Evolutionary conservation across 2,329 filamentous ascomycete species (phyloP), one percentile per base, ranked within the genome.

Genomic region (Rhinocladiella mackenziei): DNA sequence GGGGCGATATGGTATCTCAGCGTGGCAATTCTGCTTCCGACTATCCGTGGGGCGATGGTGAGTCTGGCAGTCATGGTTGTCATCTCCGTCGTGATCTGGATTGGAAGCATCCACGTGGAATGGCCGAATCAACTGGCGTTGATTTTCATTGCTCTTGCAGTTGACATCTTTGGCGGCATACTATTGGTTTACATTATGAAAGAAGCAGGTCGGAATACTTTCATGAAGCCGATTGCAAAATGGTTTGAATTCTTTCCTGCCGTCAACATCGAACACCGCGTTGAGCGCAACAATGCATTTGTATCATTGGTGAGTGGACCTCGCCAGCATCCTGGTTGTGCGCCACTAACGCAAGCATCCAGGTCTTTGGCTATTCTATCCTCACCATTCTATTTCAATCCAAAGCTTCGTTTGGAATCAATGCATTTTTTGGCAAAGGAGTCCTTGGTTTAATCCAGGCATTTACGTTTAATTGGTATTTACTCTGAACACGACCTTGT

Each of bases 211-310:
- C 37, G 28, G 14, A 19, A 17, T 8, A 29, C 11, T 18, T n/a
- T 35, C 17, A 38, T 42, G n/a, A 46, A 39, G 14, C 6, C 19
- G 3, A 25, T 58, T 17, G 39, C 40, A 6, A 45, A 42, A 14
- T 42, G 26, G 3, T 77, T 80, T 45, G 77, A 81, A 50, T 81
- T 81, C 59, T 75, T 71, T 40, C 80, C 78, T 2, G 78, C 76
- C 0, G 66, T 77, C 34, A 83, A 81, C 53, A 83, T 83, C 51
- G 80, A 83, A 61, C 80, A 84, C 60, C 74, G 77, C 42, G 77
- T 79, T 3, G 80, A 83, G 60, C 67, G 80, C 5, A 83, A 76
- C 20, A 77, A 77, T 44, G 79, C 79, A 0, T 84, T 83, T 56
- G 76, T 83, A 0, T 76, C 78, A 0, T 65, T 83, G 2, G 78